Evolutionary conservation across 345 rosid genomes (phyloP), one percentile per base, ranked within the genome.

Genomic region (Eucalyptus rudis): DNA sequence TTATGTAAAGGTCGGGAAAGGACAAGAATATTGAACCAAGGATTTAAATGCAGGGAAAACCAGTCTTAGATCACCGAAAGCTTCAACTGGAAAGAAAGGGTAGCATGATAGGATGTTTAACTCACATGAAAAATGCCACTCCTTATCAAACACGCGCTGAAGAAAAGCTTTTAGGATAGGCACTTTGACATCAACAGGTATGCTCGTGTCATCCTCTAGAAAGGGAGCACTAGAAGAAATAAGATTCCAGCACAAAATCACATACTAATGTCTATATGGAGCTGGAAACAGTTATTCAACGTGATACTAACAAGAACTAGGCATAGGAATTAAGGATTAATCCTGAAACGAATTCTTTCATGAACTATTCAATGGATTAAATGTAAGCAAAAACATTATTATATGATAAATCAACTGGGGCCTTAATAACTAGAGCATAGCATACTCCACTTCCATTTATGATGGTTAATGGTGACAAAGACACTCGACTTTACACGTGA

Each of bases 131-230:
- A 95, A 94, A 87, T 96, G 97, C 99, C 99, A 97, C 64, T 94
- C 92, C 31, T 56, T 90, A 84, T 98, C 87, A 88, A 97, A 97
- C 88, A 98, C 93, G 94, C 97, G 97, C 71, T 50, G 92, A 90
- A 96, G 96, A 92, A 98, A 98, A 51, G 93, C 96, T 86, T 88
- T 90, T 87, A 98, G 92, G 87, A 97, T 98, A 49, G 99, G 99
- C 62, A 56, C 62, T 56, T 56, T 56, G 62, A 24, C 62, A 9
- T 56, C 62, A 56, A 56, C 5, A 56, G 96, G 92, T 88, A 97
- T 93, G 96, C 98, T 96, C 86, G 99, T 98, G 88, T 97, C 99
- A 93, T 98, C 99, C 99, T 98, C 99, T 96, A 96, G 90, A 89
- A 76, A 52, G 36, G 86, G 89, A 89, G 29, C 86, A 87, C 80